phyloP scores from a whole-genome alignment of 768 basidiomycete species.

The Candolleomyces aberdarensis region DNA sequence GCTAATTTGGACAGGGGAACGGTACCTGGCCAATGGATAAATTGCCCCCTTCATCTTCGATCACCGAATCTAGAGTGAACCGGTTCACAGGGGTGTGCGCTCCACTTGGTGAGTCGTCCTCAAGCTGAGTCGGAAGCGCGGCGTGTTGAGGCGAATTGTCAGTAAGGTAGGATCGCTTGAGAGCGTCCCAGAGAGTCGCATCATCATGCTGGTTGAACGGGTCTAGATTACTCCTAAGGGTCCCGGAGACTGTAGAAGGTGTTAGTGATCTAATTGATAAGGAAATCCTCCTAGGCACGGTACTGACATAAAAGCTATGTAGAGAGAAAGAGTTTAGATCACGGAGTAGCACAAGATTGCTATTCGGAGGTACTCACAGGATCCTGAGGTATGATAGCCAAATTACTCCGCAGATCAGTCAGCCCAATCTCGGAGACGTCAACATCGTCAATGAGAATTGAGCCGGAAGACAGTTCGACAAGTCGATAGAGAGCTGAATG shows the following conservation, averaged over 20 bases:
- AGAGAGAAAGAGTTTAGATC: slow-evolving; percentile 8
- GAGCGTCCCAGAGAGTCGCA: slow-evolving; percentile 80
- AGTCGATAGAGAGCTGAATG: slow-evolving; percentile 69
- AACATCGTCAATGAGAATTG: slow-evolving; percentile 77
- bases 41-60: slow-evolving; percentile 87
- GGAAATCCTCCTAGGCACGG: background rate
- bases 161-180: slow-evolving; percentile 81
- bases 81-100: slow-evolving; percentile 48
- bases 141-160: slow-evolving; percentile 41
- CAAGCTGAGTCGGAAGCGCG: slow-evolving; percentile 23
- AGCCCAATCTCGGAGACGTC: slow-evolving; percentile 83
- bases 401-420: slow-evolving; percentile 58
- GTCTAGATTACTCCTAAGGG: slow-evolving; percentile 83
- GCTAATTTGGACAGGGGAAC: background rate
- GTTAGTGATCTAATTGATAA: background rate
- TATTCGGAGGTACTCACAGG: slow-evolving; percentile 43
- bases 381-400: slow-evolving; percentile 86
- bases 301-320: slow-evolving; percentile 46
- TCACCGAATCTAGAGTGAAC: slow-evolving; percentile 78
- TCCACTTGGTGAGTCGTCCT: slow-evolving; percentile 35
- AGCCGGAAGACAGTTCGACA: slow-evolving; percentile 75
- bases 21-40: slow-evolving; percentile 68
- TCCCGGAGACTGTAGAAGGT: slow-evolving; percentile 60
- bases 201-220: slow-evolving; percentile 84
- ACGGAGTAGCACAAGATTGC: slow-evolving; percentile 6